These are phyloP conservation scores for Phylloporus sp. DNA, from an alignment of 1,284 basidiomycete genomes.

Conservation along the genomic window DNA sequence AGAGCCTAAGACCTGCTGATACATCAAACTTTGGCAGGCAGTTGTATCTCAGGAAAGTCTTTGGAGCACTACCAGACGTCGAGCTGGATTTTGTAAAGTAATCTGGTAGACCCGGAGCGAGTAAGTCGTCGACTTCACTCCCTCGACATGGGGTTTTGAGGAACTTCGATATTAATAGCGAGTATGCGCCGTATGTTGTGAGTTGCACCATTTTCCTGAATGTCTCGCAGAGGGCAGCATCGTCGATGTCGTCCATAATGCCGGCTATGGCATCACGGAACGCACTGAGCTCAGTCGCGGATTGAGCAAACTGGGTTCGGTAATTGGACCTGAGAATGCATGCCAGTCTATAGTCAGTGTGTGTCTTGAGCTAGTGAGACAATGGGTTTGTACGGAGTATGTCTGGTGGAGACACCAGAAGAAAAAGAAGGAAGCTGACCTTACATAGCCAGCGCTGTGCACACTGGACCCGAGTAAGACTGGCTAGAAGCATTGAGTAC, in stretches of 20 bases:
- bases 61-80: conserved; percentile 21
- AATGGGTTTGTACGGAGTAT: not conserved
- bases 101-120: conserved; percentile 24
- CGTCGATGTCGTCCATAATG: conserved; percentile 3
- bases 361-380: conserved; percentile 3
- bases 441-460: too few species aligned
- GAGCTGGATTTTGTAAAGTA: conserved; percentile 19
- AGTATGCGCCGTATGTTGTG: conserved; percentile 3
- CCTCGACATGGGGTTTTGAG: conserved; percentile 2
- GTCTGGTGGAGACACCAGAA: not conserved
- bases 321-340: conserved; percentile 4
- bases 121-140: conserved; percentile 9
- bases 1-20: too few species aligned
- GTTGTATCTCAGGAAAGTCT: conserved; percentile 19
- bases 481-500: too few species aligned
- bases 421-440: too few species aligned
- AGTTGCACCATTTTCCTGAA: not conserved
- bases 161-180: conserved; percentile 1
- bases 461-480: too few species aligned
- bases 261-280: not conserved
- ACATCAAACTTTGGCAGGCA: not conserved
- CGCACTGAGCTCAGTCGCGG: not conserved
- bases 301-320: not conserved
- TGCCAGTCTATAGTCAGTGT: not conserved
- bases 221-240: conserved; percentile 4